These are phyloP conservation scores for Waltiozyma sp. DNA, from an alignment of 1,139 yeast species.

Conservation along the genomic window DNA sequence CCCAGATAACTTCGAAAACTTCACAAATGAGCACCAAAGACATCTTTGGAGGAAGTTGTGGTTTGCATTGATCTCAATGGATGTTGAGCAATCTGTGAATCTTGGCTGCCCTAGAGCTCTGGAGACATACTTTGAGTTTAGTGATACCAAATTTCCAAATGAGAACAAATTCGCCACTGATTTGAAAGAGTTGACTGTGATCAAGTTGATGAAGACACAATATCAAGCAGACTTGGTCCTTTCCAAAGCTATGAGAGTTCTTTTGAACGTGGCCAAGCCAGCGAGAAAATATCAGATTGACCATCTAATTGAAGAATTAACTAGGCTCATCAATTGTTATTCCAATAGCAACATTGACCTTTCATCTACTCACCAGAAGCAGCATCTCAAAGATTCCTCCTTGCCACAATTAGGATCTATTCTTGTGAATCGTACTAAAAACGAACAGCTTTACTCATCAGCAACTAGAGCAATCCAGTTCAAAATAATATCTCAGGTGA, in stretches of 20 bases:
- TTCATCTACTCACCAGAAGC: not conserved
- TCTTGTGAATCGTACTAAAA: slow-evolving; percentile 14
- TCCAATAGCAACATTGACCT: slow-evolving; percentile 9
- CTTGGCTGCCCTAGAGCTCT: slow-evolving; percentile 32
- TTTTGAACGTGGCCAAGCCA: slow-evolving; percentile 25
- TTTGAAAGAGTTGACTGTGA: slow-evolving; percentile 24
- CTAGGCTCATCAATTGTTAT: slow-evolving; percentile 22
- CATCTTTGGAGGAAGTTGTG: slow-evolving; percentile 37
- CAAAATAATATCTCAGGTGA: slow-evolving; percentile 28
- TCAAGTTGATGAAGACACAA: slow-evolving; percentile 25
- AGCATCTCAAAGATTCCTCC: slow-evolving; percentile 5
- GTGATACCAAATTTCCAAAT: slow-evolving; percentile 23
- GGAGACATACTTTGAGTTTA: slow-evolving; percentile 13
- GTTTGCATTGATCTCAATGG: slow-evolving; percentile 32
- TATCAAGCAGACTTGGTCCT: slow-evolving; percentile 24
- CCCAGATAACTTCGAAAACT: slow-evolving; percentile 32
- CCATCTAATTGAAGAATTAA: slow-evolving; percentile 21
- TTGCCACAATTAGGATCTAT: slow-evolving; percentile 27
- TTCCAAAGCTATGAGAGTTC: slow-evolving; percentile 25
- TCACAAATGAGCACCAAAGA: slow-evolving; percentile 18
- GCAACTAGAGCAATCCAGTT: slow-evolving; percentile 28
- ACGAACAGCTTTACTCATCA: slow-evolving; percentile 14
- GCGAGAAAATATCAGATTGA: slow-evolving; percentile 28
- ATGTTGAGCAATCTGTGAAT: slow-evolving; percentile 31
- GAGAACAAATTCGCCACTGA: slow-evolving; percentile 20